Evolutionary conservation across 257 asterid genomes (phyloP).

Genomic region (Plantago elongata): DNA sequence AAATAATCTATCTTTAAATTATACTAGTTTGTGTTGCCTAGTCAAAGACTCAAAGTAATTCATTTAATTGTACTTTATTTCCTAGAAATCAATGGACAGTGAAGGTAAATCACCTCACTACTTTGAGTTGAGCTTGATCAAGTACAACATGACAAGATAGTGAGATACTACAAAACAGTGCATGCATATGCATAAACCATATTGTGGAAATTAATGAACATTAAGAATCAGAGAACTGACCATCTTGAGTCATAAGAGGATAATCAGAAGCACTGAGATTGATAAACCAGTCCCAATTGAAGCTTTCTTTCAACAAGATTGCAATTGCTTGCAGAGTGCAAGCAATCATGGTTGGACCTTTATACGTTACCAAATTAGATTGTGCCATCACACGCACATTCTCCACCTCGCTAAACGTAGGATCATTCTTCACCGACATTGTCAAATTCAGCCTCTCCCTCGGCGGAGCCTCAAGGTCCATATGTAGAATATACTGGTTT

Average conservation of each 20-base stretch:
- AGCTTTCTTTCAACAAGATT: constrained; percentile 74
- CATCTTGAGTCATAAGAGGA: constrained; percentile 96
- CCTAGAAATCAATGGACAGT: constrained; percentile 5
- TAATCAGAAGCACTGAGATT: constrained; percentile 99
- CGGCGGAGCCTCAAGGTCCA: constrained; percentile 99
- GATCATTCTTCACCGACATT: constrained; percentile 83
- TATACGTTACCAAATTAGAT: constrained; percentile 93
- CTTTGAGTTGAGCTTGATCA: too few relatives aligned
- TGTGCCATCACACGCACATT: constrained; percentile 96
- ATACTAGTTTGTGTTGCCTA: constrained; percentile 9
- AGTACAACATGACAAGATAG: constrained; percentile 3
- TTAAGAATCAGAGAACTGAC: constrained; percentile 42
- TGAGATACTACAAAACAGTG: constrained; percentile 4
- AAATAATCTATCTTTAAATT: constrained; percentile 1
- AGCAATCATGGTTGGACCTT: constrained; percentile 98
- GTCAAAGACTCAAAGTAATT: background rate
- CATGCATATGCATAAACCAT: constrained; percentile 7
- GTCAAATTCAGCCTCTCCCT: constrained; percentile 86
- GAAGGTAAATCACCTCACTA: background rate
- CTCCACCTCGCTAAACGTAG: constrained; percentile 68
- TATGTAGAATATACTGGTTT: constrained; percentile 88
- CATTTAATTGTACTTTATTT: background rate
- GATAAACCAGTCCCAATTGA: constrained; percentile 96
- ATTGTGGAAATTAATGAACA: constrained; percentile 7
- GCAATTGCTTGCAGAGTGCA: constrained; percentile 92